Base-by-base conservation (phyloP, 106 monocot species). In the Acorus calamus region DNA sequence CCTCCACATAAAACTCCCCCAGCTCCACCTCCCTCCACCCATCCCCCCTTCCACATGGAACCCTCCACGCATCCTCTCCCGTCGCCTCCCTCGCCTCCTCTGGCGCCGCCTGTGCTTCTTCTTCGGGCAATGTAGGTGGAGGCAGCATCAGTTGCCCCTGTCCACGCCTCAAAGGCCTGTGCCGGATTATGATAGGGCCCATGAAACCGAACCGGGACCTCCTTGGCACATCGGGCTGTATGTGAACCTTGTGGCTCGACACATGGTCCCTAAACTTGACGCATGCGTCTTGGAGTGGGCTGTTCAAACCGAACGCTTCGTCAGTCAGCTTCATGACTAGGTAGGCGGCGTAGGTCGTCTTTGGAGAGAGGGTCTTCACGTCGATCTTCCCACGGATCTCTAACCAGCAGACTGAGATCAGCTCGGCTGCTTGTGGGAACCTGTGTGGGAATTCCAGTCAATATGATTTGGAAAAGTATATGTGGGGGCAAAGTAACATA, bases 301-400 rank as follows among this genome's bases (percentile, higher is more conserved):
- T 2, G 4, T 6, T 42, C 2, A 86, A 70, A 42, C 93, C 83
- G 2, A 6, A 0, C 0, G 63, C 44, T 2, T 4, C n/a, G 2
- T 46, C 55, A 0, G 54, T 8, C 4, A 90, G 3, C 62, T 80
- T 79, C 69, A 72, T 89, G 60, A 94, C 41, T 14, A 94, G 78
- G 55, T 81, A 78, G 2, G 79, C 79, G 11, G 62, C 64, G 14
- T 94, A 89, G n/a, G 58, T 73, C 7, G 83, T 81, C 6, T 81
- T 62, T 2, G 46, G 62, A 0, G 93, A 84, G 46, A 94, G 86
- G 42, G 67, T 11, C 57, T 41, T 56, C 7, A 50, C 56, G 1
- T 72, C 60, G 3, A 89, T 76, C 62, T 7, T 78, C 47, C 81
- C 83, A 8, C 50, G 55, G 28, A 94, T 79, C 76, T 86, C 86